These are phyloP conservation scores for Peribolospora kevripleyi DNA, from an alignment of 768 basidiomycete species.

Conservation along the genomic window DNA sequence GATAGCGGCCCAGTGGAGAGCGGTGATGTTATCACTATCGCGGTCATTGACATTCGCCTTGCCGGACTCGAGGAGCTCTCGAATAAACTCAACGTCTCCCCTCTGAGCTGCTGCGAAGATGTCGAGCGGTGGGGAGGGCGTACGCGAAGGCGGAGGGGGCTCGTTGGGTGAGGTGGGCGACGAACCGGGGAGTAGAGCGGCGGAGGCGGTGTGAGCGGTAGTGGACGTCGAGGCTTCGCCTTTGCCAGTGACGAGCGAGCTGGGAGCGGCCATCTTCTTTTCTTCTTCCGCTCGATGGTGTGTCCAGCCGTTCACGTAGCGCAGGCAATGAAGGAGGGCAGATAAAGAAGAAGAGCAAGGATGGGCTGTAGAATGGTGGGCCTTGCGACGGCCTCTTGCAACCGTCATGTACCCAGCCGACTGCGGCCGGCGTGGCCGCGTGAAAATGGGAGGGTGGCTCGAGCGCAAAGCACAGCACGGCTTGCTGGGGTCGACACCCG, in stretches of 20 bases:
- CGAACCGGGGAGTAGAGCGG: background rate
- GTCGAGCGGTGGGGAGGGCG: background rate
- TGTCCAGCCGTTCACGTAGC: too few species aligned
- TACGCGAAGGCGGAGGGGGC: background rate
- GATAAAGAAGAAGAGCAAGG: too few species aligned
- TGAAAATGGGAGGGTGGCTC: too few species aligned
- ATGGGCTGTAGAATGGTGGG: too few species aligned
- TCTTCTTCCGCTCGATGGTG: constrained; percentile 5
- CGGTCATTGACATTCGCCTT: constrained; percentile 36
- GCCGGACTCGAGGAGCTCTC: constrained; percentile 44
- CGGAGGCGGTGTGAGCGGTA: background rate
- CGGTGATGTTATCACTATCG: constrained; percentile 76
- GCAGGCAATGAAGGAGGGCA: too few species aligned
- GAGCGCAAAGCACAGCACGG: too few species aligned
- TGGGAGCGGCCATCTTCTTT: background rate
- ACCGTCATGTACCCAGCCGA: too few species aligned
- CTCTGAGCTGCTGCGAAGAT: constrained; percentile 41
- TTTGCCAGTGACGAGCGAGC: background rate
- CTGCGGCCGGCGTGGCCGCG: too few species aligned
- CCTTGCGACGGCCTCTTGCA: too few species aligned
- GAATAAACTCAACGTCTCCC: constrained; percentile 46
- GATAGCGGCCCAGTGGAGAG: constrained; percentile 95
- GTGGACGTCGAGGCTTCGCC: background rate
- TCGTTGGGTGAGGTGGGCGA: background rate
- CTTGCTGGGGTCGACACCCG: too few species aligned